Evolutionary conservation across 108 stramenopile genomes (phyloP).

Genomic region (Pseudonitzschia delicatissima): DNA sequence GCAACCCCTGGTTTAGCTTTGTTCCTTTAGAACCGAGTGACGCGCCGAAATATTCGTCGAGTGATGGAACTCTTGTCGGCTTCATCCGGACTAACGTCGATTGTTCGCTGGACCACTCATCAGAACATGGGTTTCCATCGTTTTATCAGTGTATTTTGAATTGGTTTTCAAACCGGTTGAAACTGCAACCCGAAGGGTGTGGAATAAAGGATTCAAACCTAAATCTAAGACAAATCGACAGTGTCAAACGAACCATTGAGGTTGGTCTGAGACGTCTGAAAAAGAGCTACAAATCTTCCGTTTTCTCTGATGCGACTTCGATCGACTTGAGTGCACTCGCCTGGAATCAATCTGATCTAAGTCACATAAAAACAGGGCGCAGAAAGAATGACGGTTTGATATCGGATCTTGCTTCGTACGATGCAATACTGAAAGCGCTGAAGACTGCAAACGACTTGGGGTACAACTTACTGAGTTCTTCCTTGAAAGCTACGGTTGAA

Average conservation of each 20-base stretch:
- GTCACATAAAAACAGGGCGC: conserved; percentile 28
- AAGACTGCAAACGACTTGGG: conserved; percentile 28
- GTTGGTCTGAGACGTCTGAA: background rate
- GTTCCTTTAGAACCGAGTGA: conserved; percentile 1
- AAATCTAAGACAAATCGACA: conserved; percentile 9
- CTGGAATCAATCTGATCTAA: conserved; percentile 2
- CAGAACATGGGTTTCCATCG: conserved; percentile 25
- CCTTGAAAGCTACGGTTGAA: conserved; percentile 42
- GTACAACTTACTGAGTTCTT: conserved; percentile 27
- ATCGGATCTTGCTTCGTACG: conserved; percentile 8
- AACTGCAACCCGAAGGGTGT: conserved; percentile 68
- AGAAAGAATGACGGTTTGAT: conserved; percentile 28
- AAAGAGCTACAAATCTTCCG: background rate
- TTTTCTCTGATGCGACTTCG: background rate
- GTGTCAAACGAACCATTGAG: background rate
- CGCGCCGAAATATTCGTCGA: background rate
- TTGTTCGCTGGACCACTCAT: background rate
- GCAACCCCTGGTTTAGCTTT: conserved; percentile 56
- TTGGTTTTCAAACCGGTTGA: conserved; percentile 57
- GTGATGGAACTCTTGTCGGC: conserved; percentile 17
- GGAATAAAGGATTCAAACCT: conserved; percentile 30
- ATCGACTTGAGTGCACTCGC: background rate
- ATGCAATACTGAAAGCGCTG: conserved; percentile 42
- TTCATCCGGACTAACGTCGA: conserved; percentile 3
- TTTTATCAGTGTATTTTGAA: conserved; percentile 66